A percentile compares a stretch with the other conserved stretches of the same genome.
Conservation (phyloP, 805 yeast species). For the Candida krabiensis region DNA sequence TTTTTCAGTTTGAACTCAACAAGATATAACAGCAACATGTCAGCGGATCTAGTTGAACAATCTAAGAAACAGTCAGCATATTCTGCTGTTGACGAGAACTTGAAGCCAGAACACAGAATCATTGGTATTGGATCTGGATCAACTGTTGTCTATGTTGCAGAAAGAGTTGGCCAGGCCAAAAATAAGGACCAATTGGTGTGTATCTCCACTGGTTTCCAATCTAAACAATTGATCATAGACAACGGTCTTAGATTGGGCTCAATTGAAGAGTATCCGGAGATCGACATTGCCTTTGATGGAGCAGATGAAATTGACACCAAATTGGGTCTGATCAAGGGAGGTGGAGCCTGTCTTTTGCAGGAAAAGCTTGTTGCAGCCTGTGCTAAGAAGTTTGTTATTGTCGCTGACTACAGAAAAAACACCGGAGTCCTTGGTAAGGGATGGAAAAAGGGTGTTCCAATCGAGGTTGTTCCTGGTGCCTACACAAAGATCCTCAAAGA, state of each 20-base stretch:
- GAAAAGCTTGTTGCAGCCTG: conserved; percentile 90
- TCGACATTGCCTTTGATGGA: conserved; percentile 96
- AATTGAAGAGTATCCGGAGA: conserved; percentile 75
- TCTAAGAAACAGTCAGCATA: conserved; percentile 92
- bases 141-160: conserved; percentile 96
- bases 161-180: conserved; percentile 73
- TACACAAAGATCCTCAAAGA: conserved; percentile 73
- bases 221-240: conserved; percentile 77
- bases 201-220: conserved; percentile 96
- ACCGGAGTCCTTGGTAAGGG: conserved; percentile 69
- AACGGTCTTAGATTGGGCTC: conserved; percentile 79
- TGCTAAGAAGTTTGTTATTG: conserved; percentile 74
- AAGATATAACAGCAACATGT: too few species aligned
- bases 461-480: conserved; percentile 90
- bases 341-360: conserved; percentile 97
- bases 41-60: conserved; percentile 53
- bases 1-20: too few species aligned
- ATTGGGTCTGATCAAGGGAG: conserved; percentile 92
- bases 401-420: conserved; percentile 89
- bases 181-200: conserved; percentile 63
- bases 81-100: conserved; percentile 86
- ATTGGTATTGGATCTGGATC: conserved; percentile 97
- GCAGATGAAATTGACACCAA: conserved; percentile 91
- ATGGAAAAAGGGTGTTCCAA: conserved; percentile 93
- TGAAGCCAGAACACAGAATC: conserved; percentile 65